phyloP scores from a whole-genome alignment of 495 filamentous ascomycete genomes.

The Aspergillus panamensis region DNA sequence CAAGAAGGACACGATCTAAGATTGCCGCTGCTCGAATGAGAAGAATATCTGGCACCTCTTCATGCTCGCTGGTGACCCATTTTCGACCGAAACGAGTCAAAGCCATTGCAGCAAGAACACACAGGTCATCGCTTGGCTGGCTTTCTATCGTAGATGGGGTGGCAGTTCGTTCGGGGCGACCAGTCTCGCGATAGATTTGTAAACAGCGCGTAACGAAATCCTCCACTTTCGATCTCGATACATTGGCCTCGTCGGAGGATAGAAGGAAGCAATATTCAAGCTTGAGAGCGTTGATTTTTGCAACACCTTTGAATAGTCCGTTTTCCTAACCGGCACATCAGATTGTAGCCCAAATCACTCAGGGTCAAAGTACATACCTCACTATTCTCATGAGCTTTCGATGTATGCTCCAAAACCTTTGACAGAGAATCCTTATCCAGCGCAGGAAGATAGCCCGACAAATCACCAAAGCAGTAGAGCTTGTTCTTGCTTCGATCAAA shows the following conservation, averaged over 20 bases:
- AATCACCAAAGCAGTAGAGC: slow-evolving; percentile 53
- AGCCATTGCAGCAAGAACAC: slow-evolving; percentile 54
- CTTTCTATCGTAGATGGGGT: slow-evolving; percentile 47
- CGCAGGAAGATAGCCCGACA: slow-evolving; percentile 42
- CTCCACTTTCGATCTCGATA: slow-evolving; percentile 34
- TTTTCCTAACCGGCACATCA: slow-evolving; percentile 17
- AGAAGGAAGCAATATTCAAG: slow-evolving; percentile 52
- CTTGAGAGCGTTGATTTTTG: slow-evolving; percentile 53
- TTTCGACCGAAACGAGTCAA: slow-evolving; percentile 42
- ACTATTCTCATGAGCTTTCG: slow-evolving; percentile 22
- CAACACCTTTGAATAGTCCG: slow-evolving; percentile 27
- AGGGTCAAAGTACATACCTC: slow-evolving; percentile 30
- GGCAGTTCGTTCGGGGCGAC: slow-evolving; percentile 19
- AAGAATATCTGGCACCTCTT: slow-evolving; percentile 31
- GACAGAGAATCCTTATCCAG: slow-evolving; percentile 35
- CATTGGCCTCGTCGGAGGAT: slow-evolving; percentile 38
- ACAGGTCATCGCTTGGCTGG: slow-evolving; percentile 55
- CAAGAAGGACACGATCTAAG: slow-evolving; percentile 45
- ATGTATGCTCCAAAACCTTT: slow-evolving; percentile 38
- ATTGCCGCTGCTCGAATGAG: slow-evolving; percentile 51
- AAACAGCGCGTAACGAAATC: slow-evolving; percentile 48
- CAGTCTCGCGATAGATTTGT: slow-evolving; percentile 37
- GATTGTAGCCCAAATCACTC: slow-evolving; percentile 1
- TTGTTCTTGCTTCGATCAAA: slow-evolving; percentile 49
- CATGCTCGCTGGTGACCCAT: slow-evolving; percentile 18